Percentiles rank a stretch among this genome's conserved stretches.
Evolutionary conservation across 306 rosid genomes (phyloP).

Genomic region (Malus orientalis): DNA sequence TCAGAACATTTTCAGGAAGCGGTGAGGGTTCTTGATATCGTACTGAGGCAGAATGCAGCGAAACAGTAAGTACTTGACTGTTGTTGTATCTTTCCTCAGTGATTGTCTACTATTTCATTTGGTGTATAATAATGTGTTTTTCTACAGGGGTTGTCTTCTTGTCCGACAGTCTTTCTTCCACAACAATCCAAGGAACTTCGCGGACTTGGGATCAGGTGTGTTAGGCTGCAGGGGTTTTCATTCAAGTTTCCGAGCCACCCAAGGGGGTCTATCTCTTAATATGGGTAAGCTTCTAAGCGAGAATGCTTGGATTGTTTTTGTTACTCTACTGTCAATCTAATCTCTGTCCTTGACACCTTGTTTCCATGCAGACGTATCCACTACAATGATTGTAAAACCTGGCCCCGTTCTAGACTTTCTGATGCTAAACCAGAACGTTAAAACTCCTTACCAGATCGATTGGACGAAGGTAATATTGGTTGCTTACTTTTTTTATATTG

Average conservation of each 20-base stretch:
- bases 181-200: conserved; percentile 15
- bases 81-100: neutral
- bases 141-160: conserved; percentile 37
- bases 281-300: conserved; percentile 22
- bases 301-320: neutral
- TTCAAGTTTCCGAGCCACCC: conserved; percentile 45
- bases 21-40: conserved; percentile 29
- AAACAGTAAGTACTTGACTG: conserved; percentile 26
- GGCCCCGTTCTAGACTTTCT: conserved; percentile 45
- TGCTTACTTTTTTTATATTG: neutral
- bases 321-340: neutral
- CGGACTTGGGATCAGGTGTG: conserved; percentile 37
- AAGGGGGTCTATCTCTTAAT: conserved; percentile 39
- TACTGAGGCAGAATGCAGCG: conserved; percentile 39
- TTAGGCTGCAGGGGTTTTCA: conserved; percentile 40
- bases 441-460: conserved; percentile 15
- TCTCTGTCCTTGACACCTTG: neutral
- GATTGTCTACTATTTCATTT: neutral
- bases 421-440: conserved; percentile 22
- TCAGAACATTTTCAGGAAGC: conserved; percentile 28
- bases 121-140: neutral
- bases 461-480: conserved; percentile 34
- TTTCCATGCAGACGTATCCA: conserved; percentile 33
- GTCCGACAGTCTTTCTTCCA: conserved; percentile 49
- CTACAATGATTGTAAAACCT: conserved; percentile 37